These are phyloP conservation scores for Edaphochlamys debaryana DNA, from an alignment of 139 green algal genomes.

Conservation along the genomic window DNA sequence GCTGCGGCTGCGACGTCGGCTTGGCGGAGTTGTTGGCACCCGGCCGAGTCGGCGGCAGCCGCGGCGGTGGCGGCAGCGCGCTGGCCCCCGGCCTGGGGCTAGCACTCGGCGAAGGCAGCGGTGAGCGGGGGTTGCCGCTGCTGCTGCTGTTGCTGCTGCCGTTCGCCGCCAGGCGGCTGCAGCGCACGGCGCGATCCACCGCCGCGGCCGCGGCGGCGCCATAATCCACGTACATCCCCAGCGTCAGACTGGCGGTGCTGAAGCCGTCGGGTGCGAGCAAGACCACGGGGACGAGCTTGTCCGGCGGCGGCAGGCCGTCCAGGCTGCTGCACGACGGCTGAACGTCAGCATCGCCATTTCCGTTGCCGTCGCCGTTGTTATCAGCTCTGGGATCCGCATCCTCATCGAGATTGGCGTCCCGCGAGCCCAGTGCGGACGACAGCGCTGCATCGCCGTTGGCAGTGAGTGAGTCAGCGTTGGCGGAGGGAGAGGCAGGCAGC, in stretches of 20 bases:
- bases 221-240: slow-evolving; percentile 12
- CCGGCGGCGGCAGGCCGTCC: not conserved
- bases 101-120: not conserved
- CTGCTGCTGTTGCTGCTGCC: not conserved
- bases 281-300: not conserved
- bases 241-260: not conserved
- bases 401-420: too few relatives aligned
- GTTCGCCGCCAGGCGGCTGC: not conserved
- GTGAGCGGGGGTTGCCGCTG: not conserved
- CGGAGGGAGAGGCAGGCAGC: too few relatives aligned
- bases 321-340: not conserved
- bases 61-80: not conserved
- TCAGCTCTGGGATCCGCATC: not conserved
- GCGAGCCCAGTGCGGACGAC: too few relatives aligned
- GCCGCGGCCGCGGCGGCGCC: not conserved
- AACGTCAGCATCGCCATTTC: not conserved
- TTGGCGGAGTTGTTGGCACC: not conserved
- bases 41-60: too few relatives aligned
- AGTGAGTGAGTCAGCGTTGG: not conserved
- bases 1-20: not conserved
- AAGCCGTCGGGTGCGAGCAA: slow-evolving; percentile 15
- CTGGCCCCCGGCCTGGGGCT: too few relatives aligned
- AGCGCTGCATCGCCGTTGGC: too few relatives aligned
- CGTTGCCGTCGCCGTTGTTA: not conserved
- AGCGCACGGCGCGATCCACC: not conserved